A percentile compares a stretch with the other conserved stretches of the same genome.
phyloP scores from a whole-genome alignment of 129 eudicot species.

The Mikania micrantha region DNA sequence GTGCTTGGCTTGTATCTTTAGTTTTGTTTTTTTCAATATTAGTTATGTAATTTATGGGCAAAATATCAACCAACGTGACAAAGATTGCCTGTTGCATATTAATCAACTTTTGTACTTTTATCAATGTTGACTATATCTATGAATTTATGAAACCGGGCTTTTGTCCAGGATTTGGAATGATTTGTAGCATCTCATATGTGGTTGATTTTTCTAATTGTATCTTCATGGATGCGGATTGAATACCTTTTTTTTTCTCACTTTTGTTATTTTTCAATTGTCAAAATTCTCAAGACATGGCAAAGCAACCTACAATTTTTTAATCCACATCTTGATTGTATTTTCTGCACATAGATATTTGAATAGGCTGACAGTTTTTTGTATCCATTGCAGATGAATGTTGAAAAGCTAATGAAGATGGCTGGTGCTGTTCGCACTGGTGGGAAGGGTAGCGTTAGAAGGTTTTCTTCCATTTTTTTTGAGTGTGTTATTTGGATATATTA shows the following conservation, averaged over 20 bases:
- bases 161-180: background rate
- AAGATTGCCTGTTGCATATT: background rate
- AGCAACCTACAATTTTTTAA: background rate
- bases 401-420: constrained; percentile 80
- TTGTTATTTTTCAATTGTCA: background rate
- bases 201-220: background rate
- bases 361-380: background rate
- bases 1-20: background rate
- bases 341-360: background rate
- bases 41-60: background rate
- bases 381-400: constrained; percentile 61
- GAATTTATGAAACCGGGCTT: background rate
- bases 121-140: no score
- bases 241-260: background rate
- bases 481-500: background rate
- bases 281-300: background rate
- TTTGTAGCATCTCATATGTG: background rate
- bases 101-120: background rate
- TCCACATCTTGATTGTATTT: background rate
- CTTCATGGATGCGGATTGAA: background rate
- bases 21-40: background rate
- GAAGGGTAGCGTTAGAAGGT: constrained; percentile 79
- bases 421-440: constrained; percentile 85
- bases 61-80: background rate
- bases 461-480: background rate